phyloP scores from a whole-genome alignment of 345 rosid genomes.

The Corymbia maculata region DNA sequence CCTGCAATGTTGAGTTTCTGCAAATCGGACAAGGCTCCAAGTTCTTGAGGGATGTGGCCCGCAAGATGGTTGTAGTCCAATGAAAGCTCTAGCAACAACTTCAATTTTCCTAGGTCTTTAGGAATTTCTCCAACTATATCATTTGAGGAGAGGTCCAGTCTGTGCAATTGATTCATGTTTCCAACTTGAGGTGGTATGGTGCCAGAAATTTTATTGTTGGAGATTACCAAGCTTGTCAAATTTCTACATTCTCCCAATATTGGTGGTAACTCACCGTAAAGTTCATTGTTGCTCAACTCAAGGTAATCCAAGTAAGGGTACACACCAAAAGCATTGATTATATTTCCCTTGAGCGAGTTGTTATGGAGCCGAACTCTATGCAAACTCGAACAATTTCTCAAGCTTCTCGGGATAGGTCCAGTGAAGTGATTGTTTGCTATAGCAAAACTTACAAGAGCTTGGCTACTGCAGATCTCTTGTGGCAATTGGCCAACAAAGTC shows the following conservation, averaged over 20 bases:
- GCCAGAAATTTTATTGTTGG: neutral
- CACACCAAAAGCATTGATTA: neutral
- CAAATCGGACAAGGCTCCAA: neutral
- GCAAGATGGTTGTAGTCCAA: constrained; percentile 9
- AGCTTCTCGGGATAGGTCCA: neutral
- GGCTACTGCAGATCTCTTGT: neutral
- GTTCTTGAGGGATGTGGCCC: constrained; percentile 5
- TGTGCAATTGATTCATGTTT: neutral
- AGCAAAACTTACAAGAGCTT: neutral
- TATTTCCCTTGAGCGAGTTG: neutral
- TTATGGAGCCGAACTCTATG: neutral
- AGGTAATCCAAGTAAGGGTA: neutral
- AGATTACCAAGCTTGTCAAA: neutral
- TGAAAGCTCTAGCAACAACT: neutral
- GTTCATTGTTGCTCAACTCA: neutral
- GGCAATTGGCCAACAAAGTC: neutral
- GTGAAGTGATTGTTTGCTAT: neutral
- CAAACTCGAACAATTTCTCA: constrained; percentile 6
- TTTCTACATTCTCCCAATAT: neutral
- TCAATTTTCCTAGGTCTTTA: constrained; percentile 5
- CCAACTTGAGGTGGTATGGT: neutral
- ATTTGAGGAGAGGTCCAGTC: neutral
- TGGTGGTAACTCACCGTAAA: neutral
- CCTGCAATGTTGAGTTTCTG: constrained; percentile 2
- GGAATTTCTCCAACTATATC: neutral